Base-by-base conservation (phyloP, 1,284 basidiomycete genomes). In the Coriolopsis trogii region DNA sequence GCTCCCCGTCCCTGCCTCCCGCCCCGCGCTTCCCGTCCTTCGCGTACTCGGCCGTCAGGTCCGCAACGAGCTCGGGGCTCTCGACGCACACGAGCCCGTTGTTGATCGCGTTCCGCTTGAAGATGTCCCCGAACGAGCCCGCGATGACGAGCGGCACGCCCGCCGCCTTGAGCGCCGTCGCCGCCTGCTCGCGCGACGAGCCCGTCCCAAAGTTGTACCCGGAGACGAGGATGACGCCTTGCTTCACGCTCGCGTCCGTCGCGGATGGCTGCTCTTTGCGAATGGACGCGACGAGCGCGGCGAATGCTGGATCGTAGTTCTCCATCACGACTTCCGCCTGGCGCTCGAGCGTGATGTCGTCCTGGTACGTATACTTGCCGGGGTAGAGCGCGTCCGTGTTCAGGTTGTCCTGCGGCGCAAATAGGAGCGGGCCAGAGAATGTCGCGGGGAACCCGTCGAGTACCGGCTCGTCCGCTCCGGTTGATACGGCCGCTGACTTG, bases 161-260 rank as follows among this genome's bases (percentile, higher is more conserved):
- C 0, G 96, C 91, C 21, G 95, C 85, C 70, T 96, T 95, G 60
- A 99, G 86, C 1, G 96, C 96, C 0, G 96, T 99, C 13, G 97
- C 97, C 1, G 96, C 96, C 71, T 99, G 96, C 73, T 99, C 96
- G 43, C 96, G 87, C n/a, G 95, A 98, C 0, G 94, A 97, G 7
- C 96, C 97, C 0, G 97, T 99, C 59, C 96, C 96, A 68, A 99
- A 99, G 77, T 99, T 99, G 79, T 94, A 98, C 10, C 97, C 96
- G 1, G 93, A 85, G 12, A 97, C 86, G 21, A 99, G 81, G 47
- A 99, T 75, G 8, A 89, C 85, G 29, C 93, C 69, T 47, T 77
- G 77, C 40, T 70, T 73, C 33, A 68, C 62, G 40, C 51, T 53
- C 0, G 63, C 33, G 21, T 46, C 21, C 12, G 61, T 54, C 2